Evolutionary conservation across 306 rosid species (phyloP).

Genomic region (Sechiopsis laciniata): DNA sequence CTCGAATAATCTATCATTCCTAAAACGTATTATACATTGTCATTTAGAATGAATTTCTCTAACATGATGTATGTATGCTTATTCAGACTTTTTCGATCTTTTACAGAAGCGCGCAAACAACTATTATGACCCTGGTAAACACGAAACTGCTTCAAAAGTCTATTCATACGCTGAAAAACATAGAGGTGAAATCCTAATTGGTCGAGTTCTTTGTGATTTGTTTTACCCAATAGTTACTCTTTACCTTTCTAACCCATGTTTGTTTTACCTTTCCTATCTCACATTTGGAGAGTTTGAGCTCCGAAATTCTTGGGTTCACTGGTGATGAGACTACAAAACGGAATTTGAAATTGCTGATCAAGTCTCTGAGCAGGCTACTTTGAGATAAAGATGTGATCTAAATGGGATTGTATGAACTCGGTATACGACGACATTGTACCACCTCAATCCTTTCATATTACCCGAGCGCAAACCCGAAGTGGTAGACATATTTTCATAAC

Average conservation of each 20-base stretch:
- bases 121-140: constrained; percentile 69
- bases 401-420: not conserved
- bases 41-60: not conserved
- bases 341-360: constrained; percentile 68
- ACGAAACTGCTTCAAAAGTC: constrained; percentile 70
- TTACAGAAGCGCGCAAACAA: constrained; percentile 57
- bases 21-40: too few species aligned
- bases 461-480: not conserved
- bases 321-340: constrained; percentile 70
- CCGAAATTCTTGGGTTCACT: constrained; percentile 64
- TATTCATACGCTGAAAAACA: constrained; percentile 63
- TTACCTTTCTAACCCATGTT: not conserved
- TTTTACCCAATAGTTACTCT: not conserved
- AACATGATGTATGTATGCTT: not conserved
- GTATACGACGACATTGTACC: not conserved
- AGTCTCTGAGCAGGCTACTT: constrained; percentile 57
- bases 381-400: constrained; percentile 24
- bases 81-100: not conserved
- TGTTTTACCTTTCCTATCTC: not conserved
- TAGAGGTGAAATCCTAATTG: constrained; percentile 48
- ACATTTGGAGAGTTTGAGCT: constrained; percentile 58
- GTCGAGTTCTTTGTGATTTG: too few species aligned
- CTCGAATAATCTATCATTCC: too few species aligned
- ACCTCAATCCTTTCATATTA: not conserved
- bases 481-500: not conserved